A percentile compares a stretch with the other conserved stretches of the same genome.
Conservation (phyloP, 164 flowering plant species). For the Liriodendron chinense region DNA sequence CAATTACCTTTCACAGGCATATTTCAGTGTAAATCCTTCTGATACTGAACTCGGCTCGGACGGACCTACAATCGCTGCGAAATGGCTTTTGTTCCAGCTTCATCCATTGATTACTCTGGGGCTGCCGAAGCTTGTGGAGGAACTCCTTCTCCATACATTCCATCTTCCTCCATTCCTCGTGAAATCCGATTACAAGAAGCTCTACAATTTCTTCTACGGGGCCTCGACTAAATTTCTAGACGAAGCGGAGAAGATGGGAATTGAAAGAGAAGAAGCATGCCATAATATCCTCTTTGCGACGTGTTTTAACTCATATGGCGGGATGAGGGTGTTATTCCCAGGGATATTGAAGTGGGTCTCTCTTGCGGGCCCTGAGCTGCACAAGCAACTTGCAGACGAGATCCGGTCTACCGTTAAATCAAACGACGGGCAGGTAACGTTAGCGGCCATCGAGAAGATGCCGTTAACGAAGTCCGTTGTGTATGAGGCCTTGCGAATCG, state of each 20-base stretch:
- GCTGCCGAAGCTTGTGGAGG: conserved; percentile 29
- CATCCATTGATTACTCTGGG: conserved; percentile 32
- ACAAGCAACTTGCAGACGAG: conserved; percentile 34
- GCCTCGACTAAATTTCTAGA: conserved; percentile 22
- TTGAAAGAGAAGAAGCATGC: conserved; percentile 44
- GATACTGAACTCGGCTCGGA: conserved; percentile 21
- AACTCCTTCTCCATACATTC: conserved; percentile 37
- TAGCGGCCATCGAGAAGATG: conserved; percentile 43
- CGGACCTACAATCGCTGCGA: conserved; percentile 17
- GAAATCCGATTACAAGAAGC: conserved; percentile 30
- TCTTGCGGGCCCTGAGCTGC: conserved; percentile 33
- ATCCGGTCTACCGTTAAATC: conserved; percentile 35
- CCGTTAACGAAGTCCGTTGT: conserved; percentile 20
- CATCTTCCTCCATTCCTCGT: conserved; percentile 29
- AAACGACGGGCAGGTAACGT: conserved; percentile 30
- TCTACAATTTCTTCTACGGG: conserved; percentile 27
- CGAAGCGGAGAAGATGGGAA: conserved; percentile 37
- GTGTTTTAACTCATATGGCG: conserved; percentile 45
- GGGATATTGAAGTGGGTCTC: conserved; percentile 39
- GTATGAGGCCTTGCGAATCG: conserved; percentile 33
- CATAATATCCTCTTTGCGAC: conserved; percentile 44
- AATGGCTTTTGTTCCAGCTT: conserved; percentile 40
- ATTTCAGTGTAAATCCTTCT: conserved; percentile 18
- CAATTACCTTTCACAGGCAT: conserved; percentile 24
- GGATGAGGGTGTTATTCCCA: conserved; percentile 38